Evolutionary conservation across 371 early-diverging fungal genomes (phyloP), one percentile per base, ranked within the genome.

Genomic region (Cladochytrium tenue): DNA sequence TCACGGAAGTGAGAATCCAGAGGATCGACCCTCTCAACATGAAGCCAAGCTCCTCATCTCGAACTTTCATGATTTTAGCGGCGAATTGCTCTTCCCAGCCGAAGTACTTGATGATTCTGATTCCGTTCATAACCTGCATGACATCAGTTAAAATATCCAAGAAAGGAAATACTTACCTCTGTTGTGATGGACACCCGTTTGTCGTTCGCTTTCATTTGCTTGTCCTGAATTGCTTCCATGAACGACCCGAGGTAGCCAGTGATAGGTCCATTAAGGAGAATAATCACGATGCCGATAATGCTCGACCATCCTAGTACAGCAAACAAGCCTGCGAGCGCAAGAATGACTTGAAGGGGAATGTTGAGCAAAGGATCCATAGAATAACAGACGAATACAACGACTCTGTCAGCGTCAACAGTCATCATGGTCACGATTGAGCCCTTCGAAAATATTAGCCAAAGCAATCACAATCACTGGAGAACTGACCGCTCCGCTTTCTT

Each of bases 51-150:
- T 79, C 76, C 5, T 61, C 58, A 31, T 74, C 71, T 33, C 79
- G 72, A 1, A 71, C 62, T 3, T 70, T 32, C 5, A 28, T 25
- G 36, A 88, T 72, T 52, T 72, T 69, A 53, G 84, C 78, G 2
- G 68, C 23, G 53, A 83, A 76, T 36, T 72, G 58, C 3, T 68
- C 53, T 53, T 81, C 83, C 80, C 81, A 83, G 3, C 69, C 75
- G 20, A 77, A 71, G 63, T 64, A 76, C 57, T 81, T 82, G 43
- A 81, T 66, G 36, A 79, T 69, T 31, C 73, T 59, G 53, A 81
- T 79, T 32, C 74, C 74, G 17, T 70, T 63, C 23, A 78, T 51
- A 0, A 62, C 67, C 68, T 72, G 13, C 34, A 53, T 36, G 31
- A 60, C 20, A 17, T 25, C 20, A 51, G 13, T 23, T 13, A 17